phyloP scores from a whole-genome alignment of 2,329 filamentous ascomycete species.

The Xylaria sp. region DNA sequence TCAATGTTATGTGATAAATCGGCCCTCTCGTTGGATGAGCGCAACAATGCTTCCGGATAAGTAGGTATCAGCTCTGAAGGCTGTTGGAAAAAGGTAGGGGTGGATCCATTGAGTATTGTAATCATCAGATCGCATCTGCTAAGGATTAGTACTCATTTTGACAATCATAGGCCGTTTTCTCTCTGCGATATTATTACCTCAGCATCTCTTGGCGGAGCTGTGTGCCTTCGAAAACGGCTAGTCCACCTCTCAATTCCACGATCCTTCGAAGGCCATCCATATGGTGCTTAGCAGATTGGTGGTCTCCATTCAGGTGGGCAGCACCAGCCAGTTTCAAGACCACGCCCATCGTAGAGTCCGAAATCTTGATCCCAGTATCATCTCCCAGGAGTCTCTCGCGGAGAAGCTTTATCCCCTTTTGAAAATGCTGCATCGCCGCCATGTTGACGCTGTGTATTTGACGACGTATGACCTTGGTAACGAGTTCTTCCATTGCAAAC shows the following conservation, averaged over 20 bases:
- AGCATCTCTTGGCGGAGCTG: neutral
- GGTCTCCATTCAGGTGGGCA: neutral
- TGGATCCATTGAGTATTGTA: neutral
- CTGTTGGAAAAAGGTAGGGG: neutral
- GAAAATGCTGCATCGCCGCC: neutral
- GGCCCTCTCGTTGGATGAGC: neutral
- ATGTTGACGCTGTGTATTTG: neutral
- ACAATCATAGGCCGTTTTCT: no score
- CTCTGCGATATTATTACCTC: neutral
- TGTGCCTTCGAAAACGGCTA: neutral
- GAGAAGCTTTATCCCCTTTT: neutral
- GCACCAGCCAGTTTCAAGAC: neutral
- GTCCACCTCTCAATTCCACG: neutral
- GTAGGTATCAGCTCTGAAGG: neutral
- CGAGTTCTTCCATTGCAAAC: neutral
- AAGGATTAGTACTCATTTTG: neutral
- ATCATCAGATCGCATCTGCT: neutral
- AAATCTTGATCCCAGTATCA: neutral
- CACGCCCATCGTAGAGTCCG: conserved; percentile 4
- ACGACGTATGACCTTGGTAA: neutral
- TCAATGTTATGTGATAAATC: neutral
- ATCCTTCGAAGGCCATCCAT: neutral
- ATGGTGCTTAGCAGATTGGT: neutral
- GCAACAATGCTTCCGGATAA: neutral
- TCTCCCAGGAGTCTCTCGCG: neutral